A percentile compares a stretch with the other conserved stretches of the same genome.
Conservation (phyloP, 225 moss, liverwort and hornwort species). For the Pseudisothecium myosuroides region DNA sequence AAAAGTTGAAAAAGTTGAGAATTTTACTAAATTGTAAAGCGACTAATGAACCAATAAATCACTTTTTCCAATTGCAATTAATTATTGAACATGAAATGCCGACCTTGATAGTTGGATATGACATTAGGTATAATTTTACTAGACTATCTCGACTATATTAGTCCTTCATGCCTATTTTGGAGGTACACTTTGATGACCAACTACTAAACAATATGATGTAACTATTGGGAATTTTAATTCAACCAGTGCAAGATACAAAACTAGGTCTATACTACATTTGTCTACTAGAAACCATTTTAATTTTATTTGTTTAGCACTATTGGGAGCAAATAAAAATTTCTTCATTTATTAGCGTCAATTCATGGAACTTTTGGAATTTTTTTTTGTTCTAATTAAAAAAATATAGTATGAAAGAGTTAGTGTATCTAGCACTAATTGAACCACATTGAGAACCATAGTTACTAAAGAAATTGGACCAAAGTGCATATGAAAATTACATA, state of each 20-base stretch:
- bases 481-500: no score
- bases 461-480: no score
- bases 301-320: no score
- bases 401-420: background rate
- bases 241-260: no score
- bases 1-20: no score
- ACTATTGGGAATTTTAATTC: no score
- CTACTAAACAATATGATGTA: no score
- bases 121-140: background rate
- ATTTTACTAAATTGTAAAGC: no score
- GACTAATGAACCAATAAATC: accelerated
- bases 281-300: no score
- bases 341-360: accelerated
- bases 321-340: background rate
- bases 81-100: background rate
- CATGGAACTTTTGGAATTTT: background rate
- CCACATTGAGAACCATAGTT: background rate
- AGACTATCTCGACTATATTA: background rate
- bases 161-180: background rate
- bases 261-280: no score
- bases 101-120: accelerated
- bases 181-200: background rate
- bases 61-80: no score
- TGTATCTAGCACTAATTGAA: background rate
- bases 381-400: background rate